A percentile compares a stretch with the other conserved stretches of the same genome.
phyloP scores from a whole-genome alignment of 2,329 filamentous ascomycete genomes.

The Dothidotthia symphoricarpi region DNA sequence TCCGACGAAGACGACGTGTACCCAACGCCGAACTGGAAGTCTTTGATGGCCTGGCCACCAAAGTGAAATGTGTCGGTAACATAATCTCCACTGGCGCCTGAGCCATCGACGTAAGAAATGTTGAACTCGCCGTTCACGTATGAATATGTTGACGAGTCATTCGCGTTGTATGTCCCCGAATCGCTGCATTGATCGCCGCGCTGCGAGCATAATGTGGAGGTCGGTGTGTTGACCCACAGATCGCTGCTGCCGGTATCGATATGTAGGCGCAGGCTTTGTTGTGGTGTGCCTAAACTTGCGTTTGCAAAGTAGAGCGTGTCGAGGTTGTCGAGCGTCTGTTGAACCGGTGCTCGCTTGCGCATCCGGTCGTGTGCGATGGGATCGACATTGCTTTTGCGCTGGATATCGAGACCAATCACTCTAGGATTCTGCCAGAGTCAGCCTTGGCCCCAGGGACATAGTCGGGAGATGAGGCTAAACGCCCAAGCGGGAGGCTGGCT shows the following conservation, averaged over 20 bases:
- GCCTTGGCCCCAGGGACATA: constrained; percentile 3
- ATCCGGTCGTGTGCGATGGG: constrained; percentile 49
- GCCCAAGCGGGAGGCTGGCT: constrained; percentile 16
- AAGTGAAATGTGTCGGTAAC: constrained; percentile 69
- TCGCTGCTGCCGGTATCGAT: constrained; percentile 64
- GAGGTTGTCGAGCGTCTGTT: constrained; percentile 55
- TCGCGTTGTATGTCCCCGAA: constrained; percentile 67
- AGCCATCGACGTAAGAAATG: constrained; percentile 83
- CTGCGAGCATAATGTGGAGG: constrained; percentile 59
- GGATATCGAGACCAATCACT: constrained; percentile 52
- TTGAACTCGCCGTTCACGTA: constrained; percentile 77
- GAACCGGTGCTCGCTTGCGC: constrained; percentile 47
- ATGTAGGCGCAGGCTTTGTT: constrained; percentile 55
- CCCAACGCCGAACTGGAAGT: constrained; percentile 71
- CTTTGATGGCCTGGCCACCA: constrained; percentile 53
- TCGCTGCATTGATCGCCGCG: constrained; percentile 54
- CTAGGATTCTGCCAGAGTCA: constrained; percentile 40
- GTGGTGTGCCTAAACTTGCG: constrained; percentile 57
- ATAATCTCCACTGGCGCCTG: constrained; percentile 75
- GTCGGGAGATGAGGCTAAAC: constrained; percentile 1
- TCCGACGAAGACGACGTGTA: constrained; percentile 60
- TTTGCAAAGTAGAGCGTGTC: constrained; percentile 61
- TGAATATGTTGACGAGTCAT: constrained; percentile 71
- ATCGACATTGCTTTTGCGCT: constrained; percentile 49
- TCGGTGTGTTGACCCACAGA: constrained; percentile 64